These are phyloP conservation scores for Vigna radiata DNA, from an alignment of 306 rosid species.

Conservation along the genomic window DNA sequence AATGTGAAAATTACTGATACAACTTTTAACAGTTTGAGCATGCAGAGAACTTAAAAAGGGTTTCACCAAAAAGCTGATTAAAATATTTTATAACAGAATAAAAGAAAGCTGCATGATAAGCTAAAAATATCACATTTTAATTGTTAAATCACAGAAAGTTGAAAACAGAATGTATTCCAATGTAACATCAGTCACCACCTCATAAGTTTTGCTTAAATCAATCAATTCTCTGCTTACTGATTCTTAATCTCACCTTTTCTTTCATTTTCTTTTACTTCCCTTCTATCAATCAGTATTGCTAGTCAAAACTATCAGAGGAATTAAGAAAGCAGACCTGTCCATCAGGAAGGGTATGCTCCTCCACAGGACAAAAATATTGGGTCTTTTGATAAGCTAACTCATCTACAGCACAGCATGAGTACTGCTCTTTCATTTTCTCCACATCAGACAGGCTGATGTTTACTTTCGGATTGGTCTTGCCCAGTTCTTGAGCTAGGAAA, in stretches of 20 bases:
- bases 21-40: conserved; percentile 26
- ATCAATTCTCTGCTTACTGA: conserved; percentile 7
- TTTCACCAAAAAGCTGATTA: conserved; percentile 6
- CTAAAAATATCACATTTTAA: not conserved
- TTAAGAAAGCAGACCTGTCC: conserved; percentile 77
- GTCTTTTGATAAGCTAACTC: conserved; percentile 84
- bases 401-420: conserved; percentile 88
- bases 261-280: conserved; percentile 28
- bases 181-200: conserved; percentile 28
- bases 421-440: conserved; percentile 86
- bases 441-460: conserved; percentile 74
- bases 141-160: conserved; percentile 6
- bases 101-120: conserved; percentile 5
- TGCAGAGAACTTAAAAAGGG: not conserved
- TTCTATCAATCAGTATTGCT: conserved; percentile 25
- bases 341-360: conserved; percentile 90
- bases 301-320: conserved; percentile 10
- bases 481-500: conserved; percentile 84
- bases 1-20: conserved; percentile 23
- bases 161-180: conserved; percentile 8
- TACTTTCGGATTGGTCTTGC: conserved; percentile 72
- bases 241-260: conserved; percentile 26
- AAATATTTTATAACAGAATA: not conserved
- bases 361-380: conserved; percentile 60
- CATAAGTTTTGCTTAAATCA: conserved; percentile 20